These are phyloP conservation scores for Nowakowskiella sp. DNA, from an alignment of 192 early-diverging fungal species.

Conservation along the genomic window DNA sequence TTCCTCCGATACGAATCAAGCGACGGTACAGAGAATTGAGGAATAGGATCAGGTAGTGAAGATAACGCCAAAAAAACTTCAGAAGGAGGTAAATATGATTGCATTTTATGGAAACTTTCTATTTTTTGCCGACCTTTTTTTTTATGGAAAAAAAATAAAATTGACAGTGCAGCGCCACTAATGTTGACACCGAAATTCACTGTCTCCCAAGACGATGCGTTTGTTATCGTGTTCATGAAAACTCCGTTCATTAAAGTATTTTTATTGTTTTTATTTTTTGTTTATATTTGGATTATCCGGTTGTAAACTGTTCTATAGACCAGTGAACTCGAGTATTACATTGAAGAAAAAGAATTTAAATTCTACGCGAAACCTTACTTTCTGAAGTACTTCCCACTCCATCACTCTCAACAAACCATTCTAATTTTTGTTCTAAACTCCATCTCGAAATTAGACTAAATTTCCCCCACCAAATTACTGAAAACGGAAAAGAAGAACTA, in stretches of 20 bases:
- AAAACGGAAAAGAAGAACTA: slow-evolving; percentile 77
- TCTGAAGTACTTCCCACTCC: slow-evolving; percentile 45
- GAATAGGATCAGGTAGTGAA: too few species aligned
- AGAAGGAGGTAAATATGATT: too few species aligned
- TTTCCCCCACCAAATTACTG: slow-evolving; percentile 72
- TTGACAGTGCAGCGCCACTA: not conserved
- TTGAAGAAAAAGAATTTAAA: slow-evolving; percentile 74
- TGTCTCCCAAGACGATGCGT: slow-evolving; percentile 68
- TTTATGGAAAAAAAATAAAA: too few species aligned
- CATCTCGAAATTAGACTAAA: slow-evolving; percentile 43
- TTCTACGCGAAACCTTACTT: slow-evolving; percentile 91
- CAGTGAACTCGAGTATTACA: slow-evolving; percentile 78
- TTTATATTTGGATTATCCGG: not conserved
- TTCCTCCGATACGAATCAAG: too few species aligned
- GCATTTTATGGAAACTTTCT: too few species aligned
- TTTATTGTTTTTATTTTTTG: slow-evolving; percentile 1
- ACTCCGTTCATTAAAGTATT: slow-evolving; percentile 72
- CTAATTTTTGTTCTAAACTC: slow-evolving; percentile 4
- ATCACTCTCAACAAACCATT: not conserved
- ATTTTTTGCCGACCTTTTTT: too few species aligned
- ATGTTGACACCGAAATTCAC: slow-evolving; percentile 92
- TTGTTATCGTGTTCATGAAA: slow-evolving; percentile 65
- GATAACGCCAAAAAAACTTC: too few species aligned
- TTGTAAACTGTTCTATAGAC: slow-evolving; percentile 39
- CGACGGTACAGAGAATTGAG: too few species aligned